Conservation (phyloP, 805 yeast genomes). For the Spencermartinsiella europaea region DNA sequence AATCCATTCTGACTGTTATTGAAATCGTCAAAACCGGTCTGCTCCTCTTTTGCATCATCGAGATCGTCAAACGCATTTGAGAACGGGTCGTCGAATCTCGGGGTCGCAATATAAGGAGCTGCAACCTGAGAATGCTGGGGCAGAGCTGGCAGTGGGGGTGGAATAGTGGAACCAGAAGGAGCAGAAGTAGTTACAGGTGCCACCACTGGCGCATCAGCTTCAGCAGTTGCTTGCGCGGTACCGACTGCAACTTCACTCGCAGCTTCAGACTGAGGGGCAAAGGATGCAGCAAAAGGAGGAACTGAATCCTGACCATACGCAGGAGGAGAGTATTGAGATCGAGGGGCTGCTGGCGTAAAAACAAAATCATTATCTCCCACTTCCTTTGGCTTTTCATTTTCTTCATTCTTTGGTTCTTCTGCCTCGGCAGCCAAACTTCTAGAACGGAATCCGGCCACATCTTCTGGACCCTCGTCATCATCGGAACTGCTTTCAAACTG, state of each 20-base stretch:
- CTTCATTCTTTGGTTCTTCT: background rate
- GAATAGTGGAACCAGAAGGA: background rate
- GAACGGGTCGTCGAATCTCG: slow-evolving; percentile 27
- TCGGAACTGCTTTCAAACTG: slow-evolving; percentile 22
- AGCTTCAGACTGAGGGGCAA: slow-evolving; percentile 19
- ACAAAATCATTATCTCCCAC: slow-evolving; percentile 38
- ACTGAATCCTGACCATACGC: slow-evolving; percentile 19
- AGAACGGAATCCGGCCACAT: slow-evolving; percentile 9
- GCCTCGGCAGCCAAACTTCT: background rate
- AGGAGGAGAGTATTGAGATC: slow-evolving; percentile 23
- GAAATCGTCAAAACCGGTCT: slow-evolving; percentile 22
- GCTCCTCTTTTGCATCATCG: slow-evolving; percentile 37
- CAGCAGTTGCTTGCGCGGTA: background rate
- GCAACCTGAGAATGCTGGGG: background rate
- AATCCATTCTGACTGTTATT: slow-evolving; percentile 11
- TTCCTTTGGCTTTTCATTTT: slow-evolving; percentile 24
- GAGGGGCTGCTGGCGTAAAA: slow-evolving; percentile 41
- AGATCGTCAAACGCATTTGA: slow-evolving; percentile 43
- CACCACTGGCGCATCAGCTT: background rate
- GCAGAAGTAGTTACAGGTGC: slow-evolving; percentile 8
- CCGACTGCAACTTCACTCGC: background rate
- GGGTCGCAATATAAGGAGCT: slow-evolving; percentile 1
- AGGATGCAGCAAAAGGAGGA: slow-evolving; percentile 19
- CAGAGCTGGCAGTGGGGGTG: background rate
- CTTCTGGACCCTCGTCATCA: slow-evolving; percentile 29